These are phyloP conservation scores for Trichocladium uniseriatum DNA, from an alignment of 495 filamentous ascomycete genomes.

Conservation along the genomic window DNA sequence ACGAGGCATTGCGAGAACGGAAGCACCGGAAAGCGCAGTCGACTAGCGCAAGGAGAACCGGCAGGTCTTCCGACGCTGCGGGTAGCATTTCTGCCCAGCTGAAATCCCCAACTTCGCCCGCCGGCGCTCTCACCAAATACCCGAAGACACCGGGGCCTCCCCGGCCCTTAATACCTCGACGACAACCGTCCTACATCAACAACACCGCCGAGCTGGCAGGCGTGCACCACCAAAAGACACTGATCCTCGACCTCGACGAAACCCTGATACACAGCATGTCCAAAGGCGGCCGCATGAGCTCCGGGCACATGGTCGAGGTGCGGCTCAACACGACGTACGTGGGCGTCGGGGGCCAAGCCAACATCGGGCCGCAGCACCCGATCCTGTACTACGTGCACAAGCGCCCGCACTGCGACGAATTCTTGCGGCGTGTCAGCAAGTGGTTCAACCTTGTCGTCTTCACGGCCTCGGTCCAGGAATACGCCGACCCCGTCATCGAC, in stretches of 20 bases:
- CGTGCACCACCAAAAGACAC: slow-evolving; percentile 64
- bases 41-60: slow-evolving; percentile 23
- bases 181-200: slow-evolving; percentile 70
- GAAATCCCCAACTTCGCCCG: slow-evolving; percentile 86
- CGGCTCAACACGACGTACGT: slow-evolving; percentile 62
- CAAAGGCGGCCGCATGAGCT: slow-evolving; percentile 90
- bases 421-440: slow-evolving; percentile 81
- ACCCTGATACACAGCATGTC: slow-evolving; percentile 96
- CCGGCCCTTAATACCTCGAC: slow-evolving; percentile 75
- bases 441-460: slow-evolving; percentile 99
- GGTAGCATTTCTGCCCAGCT: slow-evolving; percentile 44
- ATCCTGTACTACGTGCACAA: slow-evolving; percentile 99
- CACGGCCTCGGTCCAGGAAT: slow-evolving; percentile 95
- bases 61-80: background rate
- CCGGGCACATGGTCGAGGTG: slow-evolving; percentile 98
- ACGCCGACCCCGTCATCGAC: slow-evolving; percentile 97
- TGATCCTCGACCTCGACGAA: slow-evolving; percentile 93
- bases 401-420: slow-evolving; percentile 92
- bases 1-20: slow-evolving; percentile 57
- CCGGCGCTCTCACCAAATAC: slow-evolving; percentile 74
- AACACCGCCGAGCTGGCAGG: slow-evolving; percentile 31
- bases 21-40: slow-evolving; percentile 48
- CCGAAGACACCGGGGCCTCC: slow-evolving; percentile 83
- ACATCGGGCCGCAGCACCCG: slow-evolving; percentile 78
- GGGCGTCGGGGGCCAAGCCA: slow-evolving; percentile 52